These are phyloP conservation scores for Saccharomycopsis javanensis DNA, from an alignment of 805 yeast species.

Conservation along the genomic window DNA sequence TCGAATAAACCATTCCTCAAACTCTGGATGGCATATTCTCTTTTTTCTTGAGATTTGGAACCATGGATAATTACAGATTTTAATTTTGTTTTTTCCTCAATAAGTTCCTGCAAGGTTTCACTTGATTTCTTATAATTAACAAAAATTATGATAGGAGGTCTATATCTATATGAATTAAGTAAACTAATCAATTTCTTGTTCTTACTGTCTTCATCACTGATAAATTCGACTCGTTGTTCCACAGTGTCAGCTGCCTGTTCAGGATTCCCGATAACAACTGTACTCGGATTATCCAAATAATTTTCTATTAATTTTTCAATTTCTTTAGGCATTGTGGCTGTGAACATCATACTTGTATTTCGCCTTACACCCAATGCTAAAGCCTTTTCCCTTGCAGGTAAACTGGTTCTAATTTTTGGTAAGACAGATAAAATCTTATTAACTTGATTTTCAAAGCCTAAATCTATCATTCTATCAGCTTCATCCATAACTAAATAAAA, in stretches of 20 bases:
- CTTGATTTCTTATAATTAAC: slow-evolving; percentile 70
- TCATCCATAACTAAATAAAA: slow-evolving; percentile 76
- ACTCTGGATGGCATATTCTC: slow-evolving; percentile 65
- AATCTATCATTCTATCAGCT: slow-evolving; percentile 91
- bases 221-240: slow-evolving; percentile 55
- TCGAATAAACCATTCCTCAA: slow-evolving; percentile 48
- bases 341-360: slow-evolving; percentile 77
- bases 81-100: slow-evolving; percentile 36
- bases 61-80: slow-evolving; percentile 70
- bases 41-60: slow-evolving; percentile 69
- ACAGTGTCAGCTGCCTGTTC: slow-evolving; percentile 61
- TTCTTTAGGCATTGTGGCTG: slow-evolving; percentile 81
- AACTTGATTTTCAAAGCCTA: slow-evolving; percentile 85
- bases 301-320: slow-evolving; percentile 58
- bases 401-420: slow-evolving; percentile 28
- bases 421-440: slow-evolving; percentile 46
- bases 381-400: slow-evolving; percentile 12
- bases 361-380: slow-evolving; percentile 19
- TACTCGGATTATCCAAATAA: slow-evolving; percentile 53
- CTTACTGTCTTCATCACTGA: slow-evolving; percentile 36
- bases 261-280: slow-evolving; percentile 56
- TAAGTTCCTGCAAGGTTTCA: slow-evolving; percentile 49
- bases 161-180: slow-evolving; percentile 25
- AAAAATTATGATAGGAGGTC: slow-evolving; percentile 66
- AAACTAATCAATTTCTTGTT: slow-evolving; percentile 34